Evolutionary conservation across 805 yeast species (phyloP).

Genomic region (Saturnispora besseyi): DNA sequence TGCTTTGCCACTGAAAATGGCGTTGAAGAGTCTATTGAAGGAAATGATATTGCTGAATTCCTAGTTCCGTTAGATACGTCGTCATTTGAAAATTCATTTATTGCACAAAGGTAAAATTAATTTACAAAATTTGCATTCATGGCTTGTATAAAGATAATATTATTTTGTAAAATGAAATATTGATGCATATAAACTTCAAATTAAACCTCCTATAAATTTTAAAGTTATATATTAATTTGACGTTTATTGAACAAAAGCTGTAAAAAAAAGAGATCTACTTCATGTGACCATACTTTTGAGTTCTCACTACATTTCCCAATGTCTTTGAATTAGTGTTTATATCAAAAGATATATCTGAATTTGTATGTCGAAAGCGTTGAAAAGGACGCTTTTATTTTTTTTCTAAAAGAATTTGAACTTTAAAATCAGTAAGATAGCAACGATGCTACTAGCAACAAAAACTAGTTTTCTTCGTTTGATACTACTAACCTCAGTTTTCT

Average conservation of each 20-base stretch:
- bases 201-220: too few species aligned
- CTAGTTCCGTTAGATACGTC: not conserved
- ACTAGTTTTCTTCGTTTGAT: conserved; percentile 7
- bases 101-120: conserved; percentile 3
- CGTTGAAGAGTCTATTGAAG: not conserved
- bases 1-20: conserved; percentile 2
- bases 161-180: not conserved
- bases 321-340: too few species aligned
- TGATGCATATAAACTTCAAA: not conserved
- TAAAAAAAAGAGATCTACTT: not conserved
- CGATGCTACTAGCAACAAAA: not conserved
- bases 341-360: too few species aligned
- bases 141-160: not conserved
- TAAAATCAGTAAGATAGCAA: not conserved
- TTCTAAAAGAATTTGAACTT: conserved; percentile 1
- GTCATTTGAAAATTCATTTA: conserved; percentile 2
- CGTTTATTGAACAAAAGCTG: not conserved
- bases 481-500: conserved; percentile 10
- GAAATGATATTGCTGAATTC: not conserved
- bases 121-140: not conserved
- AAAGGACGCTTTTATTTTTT: too few species aligned
- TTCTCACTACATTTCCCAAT: too few species aligned
- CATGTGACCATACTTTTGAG: too few species aligned
- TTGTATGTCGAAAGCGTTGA: too few species aligned
- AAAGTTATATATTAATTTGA: too few species aligned